phyloP scores from a whole-genome alignment of 768 basidiomycete species.

The Inosperma sp. region DNA sequence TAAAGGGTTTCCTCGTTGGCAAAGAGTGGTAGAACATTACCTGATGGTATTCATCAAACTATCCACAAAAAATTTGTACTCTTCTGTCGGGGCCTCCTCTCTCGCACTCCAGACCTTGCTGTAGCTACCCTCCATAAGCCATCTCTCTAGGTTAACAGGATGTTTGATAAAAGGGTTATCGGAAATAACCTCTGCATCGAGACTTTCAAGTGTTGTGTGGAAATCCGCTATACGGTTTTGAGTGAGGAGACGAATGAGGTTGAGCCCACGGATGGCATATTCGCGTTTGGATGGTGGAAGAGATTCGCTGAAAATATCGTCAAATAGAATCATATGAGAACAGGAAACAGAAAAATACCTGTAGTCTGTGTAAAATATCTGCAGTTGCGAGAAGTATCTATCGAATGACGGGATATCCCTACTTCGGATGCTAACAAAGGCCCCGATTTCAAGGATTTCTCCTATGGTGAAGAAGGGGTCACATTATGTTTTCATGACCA shows the following conservation, averaged over 20 bases:
- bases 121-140: conserved; percentile 99
- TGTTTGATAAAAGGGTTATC: conserved; percentile 75
- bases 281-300: conserved; percentile 85
- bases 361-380: conserved; percentile 86
- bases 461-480: conserved; percentile 41
- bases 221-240: conserved; percentile 97
- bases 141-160: conserved; percentile 88
- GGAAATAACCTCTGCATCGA: conserved; percentile 64
- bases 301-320: conserved; percentile 42
- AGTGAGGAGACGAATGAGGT: conserved; percentile 91
- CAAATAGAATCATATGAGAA: background rate
- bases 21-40: conserved; percentile 37
- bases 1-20: too few species aligned
- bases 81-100: conserved; percentile 86
- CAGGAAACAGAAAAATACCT: conserved; percentile 37
- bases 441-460: conserved; percentile 93
- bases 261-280: conserved; percentile 84
- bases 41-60: conserved; percentile 92
- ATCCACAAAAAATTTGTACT: conserved; percentile 93
- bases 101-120: conserved; percentile 97
- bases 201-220: conserved; percentile 91
- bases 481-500: background rate
- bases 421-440: conserved; percentile 87
- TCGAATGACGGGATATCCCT: conserved; percentile 91
- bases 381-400: conserved; percentile 89